Conservation (phyloP, 768 basidiomycete species). For the Termitomyces sp. region DNA sequence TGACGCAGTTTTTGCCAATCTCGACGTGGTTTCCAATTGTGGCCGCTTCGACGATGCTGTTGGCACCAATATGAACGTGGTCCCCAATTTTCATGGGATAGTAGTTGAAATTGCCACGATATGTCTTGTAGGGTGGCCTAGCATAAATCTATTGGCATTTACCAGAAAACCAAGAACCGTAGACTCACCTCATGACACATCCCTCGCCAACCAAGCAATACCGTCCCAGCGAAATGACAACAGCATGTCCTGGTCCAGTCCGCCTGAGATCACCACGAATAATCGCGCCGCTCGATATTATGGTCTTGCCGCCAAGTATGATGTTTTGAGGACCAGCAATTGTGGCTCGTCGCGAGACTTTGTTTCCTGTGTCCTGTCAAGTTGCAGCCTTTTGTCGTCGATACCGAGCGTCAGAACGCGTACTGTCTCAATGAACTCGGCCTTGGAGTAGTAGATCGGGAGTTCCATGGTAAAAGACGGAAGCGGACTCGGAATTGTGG, state of each 20-base stretch:
- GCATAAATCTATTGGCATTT: neutral
- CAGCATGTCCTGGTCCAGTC: constrained; percentile 87
- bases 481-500: constrained; percentile 3
- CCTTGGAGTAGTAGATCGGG: constrained; percentile 74
- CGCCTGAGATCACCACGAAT: constrained; percentile 91
- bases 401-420: constrained; percentile 11
- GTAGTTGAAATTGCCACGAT: constrained; percentile 90
- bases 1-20: constrained; percentile 93
- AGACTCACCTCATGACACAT: constrained; percentile 73
- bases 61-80: constrained; percentile 91
- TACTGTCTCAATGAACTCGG: constrained; percentile 90
- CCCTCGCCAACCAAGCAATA: constrained; percentile 92
- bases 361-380: constrained; percentile 88
- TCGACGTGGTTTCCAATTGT: constrained; percentile 92
- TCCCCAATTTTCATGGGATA: constrained; percentile 98
- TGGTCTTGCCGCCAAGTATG: constrained; percentile 94
- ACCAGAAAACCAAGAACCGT: neutral
- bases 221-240: constrained; percentile 88
- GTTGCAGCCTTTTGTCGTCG: constrained; percentile 1
- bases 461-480: constrained; percentile 49
- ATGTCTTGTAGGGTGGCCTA: constrained; percentile 87
- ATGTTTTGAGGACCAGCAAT: constrained; percentile 96
- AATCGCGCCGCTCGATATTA: constrained; percentile 86
- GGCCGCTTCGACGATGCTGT: constrained; percentile 88
- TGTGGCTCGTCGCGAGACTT: constrained; percentile 87